Percentiles rank a stretch among this genome's conserved stretches.
These are phyloP conservation scores for Sugiyamaella smithiae DNA, from an alignment of 805 yeast genomes.

Conservation along the genomic window DNA sequence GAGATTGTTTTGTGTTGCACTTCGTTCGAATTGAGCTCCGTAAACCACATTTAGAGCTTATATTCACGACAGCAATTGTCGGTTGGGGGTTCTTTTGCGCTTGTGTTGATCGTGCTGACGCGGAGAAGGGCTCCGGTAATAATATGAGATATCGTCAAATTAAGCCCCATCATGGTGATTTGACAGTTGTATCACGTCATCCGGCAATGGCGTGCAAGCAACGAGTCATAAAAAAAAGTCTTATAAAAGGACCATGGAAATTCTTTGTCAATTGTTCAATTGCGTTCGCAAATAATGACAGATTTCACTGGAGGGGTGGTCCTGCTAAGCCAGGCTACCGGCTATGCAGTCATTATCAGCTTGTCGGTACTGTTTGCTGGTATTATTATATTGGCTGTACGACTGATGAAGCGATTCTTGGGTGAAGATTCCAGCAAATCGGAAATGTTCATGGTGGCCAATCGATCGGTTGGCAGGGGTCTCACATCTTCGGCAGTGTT, in stretches of 20 bases:
- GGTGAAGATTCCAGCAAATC: constrained; percentile 24
- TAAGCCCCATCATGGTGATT: not conserved
- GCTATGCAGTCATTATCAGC: constrained; percentile 80
- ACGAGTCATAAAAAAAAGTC: not conserved
- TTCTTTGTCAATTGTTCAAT: not conserved
- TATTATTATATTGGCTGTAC: constrained; percentile 32
- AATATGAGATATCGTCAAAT: too few relatives aligned
- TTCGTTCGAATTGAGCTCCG: too few relatives aligned
- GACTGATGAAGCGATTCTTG: constrained; percentile 22
- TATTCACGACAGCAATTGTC: too few relatives aligned
- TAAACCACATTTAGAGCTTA: too few relatives aligned
- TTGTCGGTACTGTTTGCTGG: constrained; percentile 63
- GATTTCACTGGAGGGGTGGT: constrained; percentile 3
- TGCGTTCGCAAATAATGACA: not conserved
- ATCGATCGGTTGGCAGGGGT: constrained; percentile 42
- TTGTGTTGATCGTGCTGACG: too few relatives aligned
- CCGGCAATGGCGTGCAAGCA: not conserved
- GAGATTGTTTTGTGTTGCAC: too few relatives aligned
- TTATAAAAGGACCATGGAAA: not conserved
- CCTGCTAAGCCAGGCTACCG: constrained; percentile 49
- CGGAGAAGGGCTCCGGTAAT: not conserved
- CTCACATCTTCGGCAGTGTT: constrained; percentile 45
- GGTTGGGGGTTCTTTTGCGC: too few relatives aligned
- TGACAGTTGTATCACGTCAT: not conserved
- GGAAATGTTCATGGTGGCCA: constrained; percentile 37